These are phyloP conservation scores for Westerdykella sp. DNA, from an alignment of 2,329 filamentous ascomycete species.

Conservation along the genomic window DNA sequence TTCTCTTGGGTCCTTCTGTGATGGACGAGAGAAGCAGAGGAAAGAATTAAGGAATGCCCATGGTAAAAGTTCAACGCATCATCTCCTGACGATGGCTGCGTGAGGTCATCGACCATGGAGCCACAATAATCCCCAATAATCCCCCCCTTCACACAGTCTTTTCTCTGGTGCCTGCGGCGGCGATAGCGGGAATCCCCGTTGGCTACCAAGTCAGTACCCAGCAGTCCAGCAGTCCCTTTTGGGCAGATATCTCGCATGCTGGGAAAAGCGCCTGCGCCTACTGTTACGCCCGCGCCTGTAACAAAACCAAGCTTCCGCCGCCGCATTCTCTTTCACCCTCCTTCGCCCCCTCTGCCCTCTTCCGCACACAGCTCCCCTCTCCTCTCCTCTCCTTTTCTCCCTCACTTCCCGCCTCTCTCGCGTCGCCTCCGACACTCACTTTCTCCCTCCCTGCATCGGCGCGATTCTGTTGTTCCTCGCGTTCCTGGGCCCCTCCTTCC, in stretches of 20 bases:
- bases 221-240: no score
- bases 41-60: no score
- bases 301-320: slow-evolving; percentile 7
- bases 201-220: no score
- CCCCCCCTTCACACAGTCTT: no score
- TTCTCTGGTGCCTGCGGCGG: no score
- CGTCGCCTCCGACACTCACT: slow-evolving; percentile 2
- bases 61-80: no score
- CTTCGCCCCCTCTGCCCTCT: slow-evolving; percentile 9
- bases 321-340: slow-evolving; percentile 8
- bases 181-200: no score
- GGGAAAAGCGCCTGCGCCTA: neutral
- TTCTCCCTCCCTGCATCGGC: slow-evolving; percentile 3
- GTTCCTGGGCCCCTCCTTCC: neutral
- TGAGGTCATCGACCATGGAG: no score
- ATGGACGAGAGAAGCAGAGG: no score
- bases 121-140: no score
- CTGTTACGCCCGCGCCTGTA: neutral
- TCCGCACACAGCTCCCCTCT: neutral
- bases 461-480: neutral
- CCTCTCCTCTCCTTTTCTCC: neutral
- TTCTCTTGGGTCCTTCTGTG: no score
- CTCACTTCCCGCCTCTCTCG: slow-evolving; percentile 1
- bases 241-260: neutral
- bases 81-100: neutral